These are phyloP conservation scores for Debaryomyces fabryi DNA, from an alignment of 1,139 yeast species.

Conservation along the genomic window DNA sequence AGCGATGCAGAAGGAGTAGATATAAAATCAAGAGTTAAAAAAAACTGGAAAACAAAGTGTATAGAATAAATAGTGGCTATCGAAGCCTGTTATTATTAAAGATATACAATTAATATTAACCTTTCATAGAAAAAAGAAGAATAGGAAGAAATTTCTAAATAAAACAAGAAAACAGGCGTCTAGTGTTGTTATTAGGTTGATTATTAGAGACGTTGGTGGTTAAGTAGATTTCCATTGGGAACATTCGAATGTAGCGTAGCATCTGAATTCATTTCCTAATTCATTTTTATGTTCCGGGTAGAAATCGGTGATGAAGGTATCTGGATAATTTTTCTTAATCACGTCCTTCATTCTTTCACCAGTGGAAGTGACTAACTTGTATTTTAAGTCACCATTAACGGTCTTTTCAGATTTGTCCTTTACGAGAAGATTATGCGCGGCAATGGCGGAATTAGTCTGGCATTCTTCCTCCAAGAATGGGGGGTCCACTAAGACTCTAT, in stretches of 20 bases:
- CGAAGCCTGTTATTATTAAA: conserved; percentile 2
- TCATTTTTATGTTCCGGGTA: conserved; percentile 84
- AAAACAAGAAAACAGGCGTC: background rate
- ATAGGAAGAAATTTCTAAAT: background rate
- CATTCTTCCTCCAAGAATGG: conserved; percentile 84
- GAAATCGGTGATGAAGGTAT: conserved; percentile 63
- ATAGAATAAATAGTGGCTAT: background rate
- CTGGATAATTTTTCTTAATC: conserved; percentile 65
- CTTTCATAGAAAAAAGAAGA: background rate
- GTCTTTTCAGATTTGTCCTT: conserved; percentile 40
- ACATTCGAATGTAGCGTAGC: conserved; percentile 76
- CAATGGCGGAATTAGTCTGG: conserved; percentile 71
- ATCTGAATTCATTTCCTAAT: conserved; percentile 81
- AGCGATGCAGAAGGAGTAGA: background rate
- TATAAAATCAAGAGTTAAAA: background rate
- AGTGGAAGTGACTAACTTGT: conserved; percentile 70
- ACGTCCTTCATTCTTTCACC: conserved; percentile 83
- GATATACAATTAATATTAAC: conserved; percentile 1
- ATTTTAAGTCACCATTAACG: conserved; percentile 42
- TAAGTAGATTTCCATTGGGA: conserved; percentile 35
- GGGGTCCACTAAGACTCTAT: conserved; percentile 82
- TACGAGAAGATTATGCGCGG: conserved; percentile 64
- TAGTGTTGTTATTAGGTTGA: background rate
- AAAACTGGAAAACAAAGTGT: background rate
- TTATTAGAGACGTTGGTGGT: background rate